phyloP scores from a whole-genome alignment of 2,329 filamentous ascomycete genomes.

The Teratosphaeriaceae sp. region DNA sequence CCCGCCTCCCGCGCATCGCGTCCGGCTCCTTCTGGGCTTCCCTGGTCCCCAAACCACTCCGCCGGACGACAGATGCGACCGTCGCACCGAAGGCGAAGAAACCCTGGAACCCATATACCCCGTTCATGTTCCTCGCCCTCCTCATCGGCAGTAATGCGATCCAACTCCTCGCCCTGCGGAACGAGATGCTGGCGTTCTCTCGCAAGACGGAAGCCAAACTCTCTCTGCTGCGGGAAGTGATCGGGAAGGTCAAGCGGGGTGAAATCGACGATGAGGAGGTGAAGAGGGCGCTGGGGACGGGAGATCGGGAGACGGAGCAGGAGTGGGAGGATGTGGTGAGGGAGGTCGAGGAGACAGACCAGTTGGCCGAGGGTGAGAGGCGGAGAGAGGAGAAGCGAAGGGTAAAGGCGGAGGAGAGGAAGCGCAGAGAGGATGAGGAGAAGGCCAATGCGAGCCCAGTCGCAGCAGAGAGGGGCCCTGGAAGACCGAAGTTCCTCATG shows the following conservation, averaged over 20 bases:
- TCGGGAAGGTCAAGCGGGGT: slow-evolving; percentile 62
- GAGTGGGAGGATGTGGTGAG: slow-evolving; percentile 80
- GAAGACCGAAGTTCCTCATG: slow-evolving; percentile 26
- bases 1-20: slow-evolving; percentile 28
- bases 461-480: slow-evolving; percentile 1
- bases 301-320: slow-evolving; percentile 64
- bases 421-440: slow-evolving; percentile 17
- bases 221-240: slow-evolving; percentile 64
- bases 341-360: slow-evolving; percentile 29
- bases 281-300: slow-evolving; percentile 71
- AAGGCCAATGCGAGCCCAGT: slow-evolving; percentile 9
- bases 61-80: slow-evolving; percentile 15
- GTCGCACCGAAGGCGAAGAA: slow-evolving; percentile 7
- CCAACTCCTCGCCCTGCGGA: slow-evolving; percentile 76
- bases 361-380: slow-evolving; percentile 23
- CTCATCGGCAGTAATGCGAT: slow-evolving; percentile 95
- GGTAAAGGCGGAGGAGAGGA: slow-evolving; percentile 18
- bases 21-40: slow-evolving; percentile 31
- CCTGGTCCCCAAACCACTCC: slow-evolving; percentile 28
- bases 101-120: slow-evolving; percentile 52
- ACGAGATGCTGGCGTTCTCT: slow-evolving; percentile 64
- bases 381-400: slow-evolving; percentile 23
- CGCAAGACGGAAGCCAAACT: slow-evolving; percentile 76
- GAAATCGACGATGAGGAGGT: slow-evolving; percentile 68
- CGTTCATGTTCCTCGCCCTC: slow-evolving; percentile 61